Percentiles rank a stretch among this genome's conserved stretches.
Conservation (phyloP, 139 green algal genomes). For the Bryopsis sp. region DNA sequence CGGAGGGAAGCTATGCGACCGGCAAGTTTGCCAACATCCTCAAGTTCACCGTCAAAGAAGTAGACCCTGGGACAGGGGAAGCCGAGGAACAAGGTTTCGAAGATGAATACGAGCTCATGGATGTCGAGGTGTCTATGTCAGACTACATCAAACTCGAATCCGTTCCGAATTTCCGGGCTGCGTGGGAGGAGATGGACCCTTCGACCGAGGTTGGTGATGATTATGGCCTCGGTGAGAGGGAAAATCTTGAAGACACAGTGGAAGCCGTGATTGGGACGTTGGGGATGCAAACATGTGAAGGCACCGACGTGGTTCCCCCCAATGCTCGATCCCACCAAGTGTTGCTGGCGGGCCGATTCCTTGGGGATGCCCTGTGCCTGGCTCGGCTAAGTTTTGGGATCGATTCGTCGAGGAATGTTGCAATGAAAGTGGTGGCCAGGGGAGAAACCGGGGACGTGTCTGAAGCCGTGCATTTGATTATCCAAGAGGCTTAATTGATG, state of each 20-base stretch:
- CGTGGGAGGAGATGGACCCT: slow-evolving; percentile 68
- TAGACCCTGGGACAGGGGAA: slow-evolving; percentile 78
- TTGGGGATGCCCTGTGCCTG: slow-evolving; percentile 60
- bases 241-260: slow-evolving; percentile 70
- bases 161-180: slow-evolving; percentile 76
- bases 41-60: slow-evolving; percentile 95
- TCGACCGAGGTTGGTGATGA: slow-evolving; percentile 75
- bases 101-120: slow-evolving; percentile 97
- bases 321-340: slow-evolving; percentile 87
- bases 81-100: slow-evolving; percentile 89
- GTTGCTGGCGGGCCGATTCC: slow-evolving; percentile 72
- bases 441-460: slow-evolving; percentile 48
- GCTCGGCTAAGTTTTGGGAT: slow-evolving; percentile 89
- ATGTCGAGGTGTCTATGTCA: slow-evolving; percentile 62
- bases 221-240: slow-evolving; percentile 81
- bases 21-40: slow-evolving; percentile 69
- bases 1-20: slow-evolving; percentile 37
- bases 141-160: slow-evolving; percentile 78
- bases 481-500: slow-evolving; percentile 56
- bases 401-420: slow-evolving; percentile 71
- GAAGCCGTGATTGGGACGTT: slow-evolving; percentile 83
- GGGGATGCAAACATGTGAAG: slow-evolving; percentile 87
- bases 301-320: slow-evolving; percentile 85
- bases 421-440: slow-evolving; percentile 93
- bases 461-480: slow-evolving; percentile 85